Base-by-base conservation (phyloP, 2,329 filamentous ascomycete species). In the Mollisiaceae sp. region DNA sequence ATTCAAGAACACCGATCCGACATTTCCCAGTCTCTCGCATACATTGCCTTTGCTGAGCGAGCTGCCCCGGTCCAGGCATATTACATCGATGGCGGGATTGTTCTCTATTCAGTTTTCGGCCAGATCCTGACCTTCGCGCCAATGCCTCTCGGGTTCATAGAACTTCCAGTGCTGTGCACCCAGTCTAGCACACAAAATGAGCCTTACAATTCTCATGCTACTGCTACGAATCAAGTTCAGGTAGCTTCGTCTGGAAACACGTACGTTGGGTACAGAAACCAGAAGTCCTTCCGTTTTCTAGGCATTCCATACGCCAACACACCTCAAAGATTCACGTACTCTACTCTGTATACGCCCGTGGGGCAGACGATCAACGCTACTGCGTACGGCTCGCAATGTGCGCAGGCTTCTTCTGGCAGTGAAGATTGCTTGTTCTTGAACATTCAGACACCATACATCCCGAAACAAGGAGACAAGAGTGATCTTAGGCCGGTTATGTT, bases 181-280 rank as follows among this genome's bases (percentile, higher is more conserved):
- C 83, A 85, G 64, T 83, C 81, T 35, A 77, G 76, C 70, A 71
- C 71, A 43, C 64, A 73, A 36, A 76, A 74, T 68, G 70, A 74
- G 59, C 73, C 77, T 6, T 72, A 68, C 43, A 77, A 77, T 56
- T 73, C 77, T 0, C 69, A 72, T 0, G 77, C 76, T 1, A 76
- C 71, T 18, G 69, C 76, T 14, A 74, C 75, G 9, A 82, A 81
- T 52, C 71, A 79, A 50, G 64, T 84, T 20, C 73, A 75, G 11
- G 71, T 84, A 11, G 62, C 76, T 1, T 78, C 81, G 1, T 73
- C 71, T n/a, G 77, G 78, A 4, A 84, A 84, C 63, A 81, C 71
- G 0, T 85, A 79, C 60, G 70, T 81, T 20, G 84, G 84, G 0
- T 85, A 81, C 69, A 79, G 83, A 8, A 85, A 86, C 70, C 79